Base-by-base conservation (phyloP, 2,329 filamentous ascomycete species). In the Ophiostoma ips region DNA sequence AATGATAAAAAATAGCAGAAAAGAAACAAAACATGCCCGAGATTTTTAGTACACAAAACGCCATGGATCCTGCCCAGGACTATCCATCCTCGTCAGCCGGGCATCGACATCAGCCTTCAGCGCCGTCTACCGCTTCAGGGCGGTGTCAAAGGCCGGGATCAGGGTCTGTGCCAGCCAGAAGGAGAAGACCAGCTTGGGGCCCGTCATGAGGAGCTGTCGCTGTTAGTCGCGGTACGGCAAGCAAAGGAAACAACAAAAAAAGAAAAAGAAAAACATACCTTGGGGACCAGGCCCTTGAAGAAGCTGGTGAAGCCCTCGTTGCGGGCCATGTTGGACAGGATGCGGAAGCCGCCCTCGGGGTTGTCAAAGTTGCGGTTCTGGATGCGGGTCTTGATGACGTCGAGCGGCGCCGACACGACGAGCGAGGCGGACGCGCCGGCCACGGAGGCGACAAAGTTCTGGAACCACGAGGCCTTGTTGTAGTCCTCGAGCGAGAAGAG, bases 81-180 rank as follows among this genome's bases (percentile, higher is more conserved):
- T 24, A 40, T 19, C 19, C 28, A 45, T 46, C 35, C 35, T 19
- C 46, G 36, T 35, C 21, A 21, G 24, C 40, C 28, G 38, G 40
- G 21, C 40, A 16, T 43, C 3, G n/a, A 18, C 36, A n/a, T n/a
- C n/a, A 13, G 9, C 35, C n/a, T 38, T 10, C 36, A 12, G 8
- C 11, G 21, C 40, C 24, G 10, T 43, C n/a, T 49, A 57, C 50
- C 51, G 52, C 54, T 57, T 57, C 34, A 56, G 47, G 13, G 53
- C 49, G 10, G 46, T 64, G 59, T 80, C 86, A 67, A 96, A 96
- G 36, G 88, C 84, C 48, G 92, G 92, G 63, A 98, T 98, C 61
- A 98, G 74, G 30, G 92, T 96, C 75, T 98, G 92, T 52, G 92
- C 92, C 63, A 98, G 80, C 92, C 92, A 98, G 81, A 98, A 98